phyloP scores from a whole-genome alignment of 2,329 filamentous ascomycete species.

The Uncinocarpus reesii region DNA sequence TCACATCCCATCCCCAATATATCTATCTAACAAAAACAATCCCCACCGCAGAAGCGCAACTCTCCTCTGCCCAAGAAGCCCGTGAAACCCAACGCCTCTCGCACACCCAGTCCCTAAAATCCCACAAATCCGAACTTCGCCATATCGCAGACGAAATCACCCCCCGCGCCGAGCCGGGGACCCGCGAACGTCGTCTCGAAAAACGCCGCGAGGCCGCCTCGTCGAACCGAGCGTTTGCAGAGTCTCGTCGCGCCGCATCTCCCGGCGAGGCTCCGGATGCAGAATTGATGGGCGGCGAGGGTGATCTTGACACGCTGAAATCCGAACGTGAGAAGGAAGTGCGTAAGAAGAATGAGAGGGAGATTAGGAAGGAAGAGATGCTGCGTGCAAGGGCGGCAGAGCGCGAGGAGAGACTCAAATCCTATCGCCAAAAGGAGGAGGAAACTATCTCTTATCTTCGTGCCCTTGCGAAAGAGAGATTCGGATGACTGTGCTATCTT shows the following conservation, averaged over 20 bases:
- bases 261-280: constrained; percentile 57
- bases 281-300: constrained; percentile 66
- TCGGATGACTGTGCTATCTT: constrained; percentile 44
- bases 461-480: constrained; percentile 67
- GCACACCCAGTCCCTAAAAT: constrained; percentile 55
- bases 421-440: constrained; percentile 66
- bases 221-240: constrained; percentile 59
- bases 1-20: not conserved
- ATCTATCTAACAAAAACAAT: constrained; percentile 19
- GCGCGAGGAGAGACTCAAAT: constrained; percentile 62
- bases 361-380: constrained; percentile 72
- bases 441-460: constrained; percentile 73
- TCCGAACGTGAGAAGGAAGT: constrained; percentile 54
- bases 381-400: constrained; percentile 64
- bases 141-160: constrained; percentile 57
- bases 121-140: constrained; percentile 28
- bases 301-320: constrained; percentile 53
- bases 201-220: constrained; percentile 66
- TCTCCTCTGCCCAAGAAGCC: constrained; percentile 45
- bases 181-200: constrained; percentile 73
- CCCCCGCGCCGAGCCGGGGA: constrained; percentile 73
- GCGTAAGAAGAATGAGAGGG: constrained; percentile 70
- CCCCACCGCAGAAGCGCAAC: constrained; percentile 28
- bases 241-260: constrained; percentile 49
- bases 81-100: constrained; percentile 53